Conservation (phyloP, 441 rosid species). For the Geranium incanum region DNA sequence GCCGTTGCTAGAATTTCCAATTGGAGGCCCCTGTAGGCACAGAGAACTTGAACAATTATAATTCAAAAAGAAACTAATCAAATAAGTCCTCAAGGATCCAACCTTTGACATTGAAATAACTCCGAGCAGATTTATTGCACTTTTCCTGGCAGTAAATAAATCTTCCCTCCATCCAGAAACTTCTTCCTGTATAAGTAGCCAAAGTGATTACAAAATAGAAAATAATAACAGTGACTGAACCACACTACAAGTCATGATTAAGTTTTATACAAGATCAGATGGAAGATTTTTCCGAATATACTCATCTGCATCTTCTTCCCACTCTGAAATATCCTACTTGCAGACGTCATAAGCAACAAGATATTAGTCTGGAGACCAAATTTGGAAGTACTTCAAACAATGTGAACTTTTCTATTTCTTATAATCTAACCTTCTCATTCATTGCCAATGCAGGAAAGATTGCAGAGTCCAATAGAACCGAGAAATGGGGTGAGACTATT, state of each 20-base stretch:
- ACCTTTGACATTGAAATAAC: slow-evolving; percentile 81
- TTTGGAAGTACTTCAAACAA: slow-evolving; percentile 15
- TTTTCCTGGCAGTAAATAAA: slow-evolving; percentile 75
- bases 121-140: slow-evolving; percentile 79
- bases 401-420: not conserved
- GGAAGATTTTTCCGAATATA: slow-evolving; percentile 75
- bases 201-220: slow-evolving; percentile 9
- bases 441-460: slow-evolving; percentile 64
- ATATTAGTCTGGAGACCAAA: slow-evolving; percentile 10
- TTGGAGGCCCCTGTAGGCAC: slow-evolving; percentile 63
- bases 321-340: slow-evolving; percentile 66
- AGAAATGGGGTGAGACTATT: slow-evolving; percentile 76
- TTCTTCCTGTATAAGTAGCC: slow-evolving; percentile 44
- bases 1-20: slow-evolving; percentile 33
- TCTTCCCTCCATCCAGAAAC: slow-evolving; percentile 90
- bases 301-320: slow-evolving; percentile 90
- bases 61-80: slow-evolving; percentile 17
- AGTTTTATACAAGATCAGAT: slow-evolving; percentile 61
- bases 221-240: slow-evolving; percentile 15
- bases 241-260: slow-evolving; percentile 10
- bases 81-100: slow-evolving; percentile 17
- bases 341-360: slow-evolving; percentile 17
- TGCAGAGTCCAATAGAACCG: slow-evolving; percentile 62
- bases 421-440: slow-evolving; percentile 62
- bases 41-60: slow-evolving; percentile 18